Conservation (phyloP, 441 rosid species). For the Erodium texanum region DNA sequence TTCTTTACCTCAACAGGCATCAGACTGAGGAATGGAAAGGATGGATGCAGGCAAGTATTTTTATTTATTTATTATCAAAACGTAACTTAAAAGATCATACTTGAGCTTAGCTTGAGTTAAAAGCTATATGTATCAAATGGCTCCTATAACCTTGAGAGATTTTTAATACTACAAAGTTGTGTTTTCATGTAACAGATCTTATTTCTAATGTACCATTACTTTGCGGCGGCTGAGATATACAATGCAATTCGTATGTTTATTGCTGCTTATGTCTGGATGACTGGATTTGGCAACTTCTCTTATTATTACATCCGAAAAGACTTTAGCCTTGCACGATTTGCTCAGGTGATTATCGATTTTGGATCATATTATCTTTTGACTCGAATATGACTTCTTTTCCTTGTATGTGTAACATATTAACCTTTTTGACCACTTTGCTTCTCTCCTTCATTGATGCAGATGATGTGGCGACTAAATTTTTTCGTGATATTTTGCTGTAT, state of each 20-base stretch:
- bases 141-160: neutral
- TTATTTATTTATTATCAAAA: neutral
- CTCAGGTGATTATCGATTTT: constrained; percentile 47
- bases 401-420: neutral
- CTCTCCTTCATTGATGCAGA: constrained; percentile 45
- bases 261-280: constrained; percentile 99
- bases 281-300: constrained; percentile 97
- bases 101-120: neutral
- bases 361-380: neutral
- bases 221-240: constrained; percentile 91
- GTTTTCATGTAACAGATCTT: constrained; percentile 51
- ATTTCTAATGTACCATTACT: constrained; percentile 92
- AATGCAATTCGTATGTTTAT: constrained; percentile 90
- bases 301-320: constrained; percentile 93
- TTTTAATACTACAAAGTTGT: neutral
- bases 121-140: neutral
- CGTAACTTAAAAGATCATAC: neutral
- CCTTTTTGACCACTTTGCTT: constrained; percentile 17
- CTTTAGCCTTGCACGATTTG: constrained; percentile 80
- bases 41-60: constrained; percentile 95
- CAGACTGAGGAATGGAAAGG: constrained; percentile 99
- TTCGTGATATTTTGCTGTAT: constrained; percentile 80
- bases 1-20: constrained; percentile 78
- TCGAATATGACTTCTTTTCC: neutral
- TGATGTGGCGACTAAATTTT: constrained; percentile 99